Percentiles rank a stretch among this genome's conserved stretches.
Evolutionary conservation across 2,329 filamentous ascomycete genomes (phyloP).

Genomic region (Huntiella decipiens): DNA sequence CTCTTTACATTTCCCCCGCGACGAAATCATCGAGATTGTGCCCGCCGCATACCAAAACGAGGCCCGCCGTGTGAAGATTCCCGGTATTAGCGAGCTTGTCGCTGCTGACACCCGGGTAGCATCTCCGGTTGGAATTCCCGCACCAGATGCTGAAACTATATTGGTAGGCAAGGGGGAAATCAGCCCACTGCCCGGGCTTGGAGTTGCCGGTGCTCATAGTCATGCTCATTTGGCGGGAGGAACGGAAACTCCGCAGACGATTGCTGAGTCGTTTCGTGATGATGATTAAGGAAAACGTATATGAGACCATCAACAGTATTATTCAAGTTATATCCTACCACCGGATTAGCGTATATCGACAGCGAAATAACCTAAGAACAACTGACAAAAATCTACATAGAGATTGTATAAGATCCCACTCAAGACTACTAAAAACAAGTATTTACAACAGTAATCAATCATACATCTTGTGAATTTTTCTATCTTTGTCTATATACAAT

Average conservation of each 20-base stretch:
- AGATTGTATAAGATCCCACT: no score
- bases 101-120: slow-evolving; percentile 34
- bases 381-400: no score
- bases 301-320: background rate
- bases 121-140: slow-evolving; percentile 6
- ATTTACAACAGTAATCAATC: background rate
- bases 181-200: background rate
- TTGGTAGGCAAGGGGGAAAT: background rate
- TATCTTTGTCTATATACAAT: background rate
- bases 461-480: background rate
- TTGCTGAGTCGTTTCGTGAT: slow-evolving; percentile 11
- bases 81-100: slow-evolving; percentile 43
- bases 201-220: background rate
- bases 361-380: no score
- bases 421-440: background rate
- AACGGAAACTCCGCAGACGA: slow-evolving; percentile 3
- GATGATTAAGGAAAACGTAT: slow-evolving; percentile 5
- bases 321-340: no score
- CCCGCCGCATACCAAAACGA: slow-evolving; percentile 95
- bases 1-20: slow-evolving; percentile 75
- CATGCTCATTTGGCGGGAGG: slow-evolving; percentile 2
- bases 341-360: no score
- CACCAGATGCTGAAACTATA: slow-evolving; percentile 1
- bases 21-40: slow-evolving; percentile 98
- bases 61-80: slow-evolving; percentile 76